phyloP scores from a whole-genome alignment of 441 rosid species.

The Corymbia citriodora region DNA sequence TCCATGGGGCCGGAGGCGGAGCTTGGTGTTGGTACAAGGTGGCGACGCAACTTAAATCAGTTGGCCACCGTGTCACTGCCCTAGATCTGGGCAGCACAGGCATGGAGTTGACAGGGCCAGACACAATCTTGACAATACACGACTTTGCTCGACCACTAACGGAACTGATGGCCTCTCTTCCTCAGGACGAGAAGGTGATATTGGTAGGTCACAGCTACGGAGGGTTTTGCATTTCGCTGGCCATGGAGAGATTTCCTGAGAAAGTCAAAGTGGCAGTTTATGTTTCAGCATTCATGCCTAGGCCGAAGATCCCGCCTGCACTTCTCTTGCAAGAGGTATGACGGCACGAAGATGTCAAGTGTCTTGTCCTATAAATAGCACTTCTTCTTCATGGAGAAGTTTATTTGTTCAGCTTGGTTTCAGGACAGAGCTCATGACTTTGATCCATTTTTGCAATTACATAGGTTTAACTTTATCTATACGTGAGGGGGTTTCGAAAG shows the following conservation, averaged over 20 bases:
- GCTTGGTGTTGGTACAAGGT: conserved; percentile 57
- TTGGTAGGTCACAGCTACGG: conserved; percentile 65
- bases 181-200: conserved; percentile 30
- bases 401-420: not conserved
- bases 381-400: not conserved
- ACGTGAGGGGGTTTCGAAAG: not conserved
- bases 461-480: not conserved
- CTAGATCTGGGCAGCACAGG: not conserved
- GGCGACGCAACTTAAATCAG: conserved; percentile 24
- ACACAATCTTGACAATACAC: not conserved
- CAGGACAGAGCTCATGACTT: not conserved
- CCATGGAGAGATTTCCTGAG: conserved; percentile 55
- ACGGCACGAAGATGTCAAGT: not conserved
- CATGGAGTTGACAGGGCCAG: not conserved
- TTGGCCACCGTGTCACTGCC: conserved; percentile 44
- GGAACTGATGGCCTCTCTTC: conserved; percentile 43
- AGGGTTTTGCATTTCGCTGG: conserved; percentile 38
- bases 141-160: conserved; percentile 49
- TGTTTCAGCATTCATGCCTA: conserved; percentile 50
- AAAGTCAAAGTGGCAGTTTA: conserved; percentile 46
- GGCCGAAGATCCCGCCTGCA: conserved; percentile 17
- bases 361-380: not conserved
- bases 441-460: not conserved
- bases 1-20: conserved; percentile 43
- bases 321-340: conserved; percentile 18